phyloP scores from a whole-genome alignment of 2,329 filamentous ascomycete species.

The Diaporthe sp. region DNA sequence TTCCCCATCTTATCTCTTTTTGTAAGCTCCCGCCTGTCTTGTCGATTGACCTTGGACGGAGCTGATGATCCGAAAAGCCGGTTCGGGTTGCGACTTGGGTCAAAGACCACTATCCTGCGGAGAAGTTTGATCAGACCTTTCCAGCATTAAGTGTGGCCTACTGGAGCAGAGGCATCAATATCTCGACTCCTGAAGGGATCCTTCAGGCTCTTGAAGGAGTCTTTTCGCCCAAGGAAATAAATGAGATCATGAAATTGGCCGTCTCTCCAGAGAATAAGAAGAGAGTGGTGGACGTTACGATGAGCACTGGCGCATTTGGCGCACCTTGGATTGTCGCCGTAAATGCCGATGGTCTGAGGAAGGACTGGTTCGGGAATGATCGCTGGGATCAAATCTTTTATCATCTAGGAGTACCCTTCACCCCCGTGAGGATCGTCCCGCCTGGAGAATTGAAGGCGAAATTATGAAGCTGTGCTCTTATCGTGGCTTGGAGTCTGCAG shows the following conservation, averaged over 20 bases:
- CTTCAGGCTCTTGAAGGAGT: neutral
- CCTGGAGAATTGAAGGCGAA: neutral
- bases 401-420: neutral
- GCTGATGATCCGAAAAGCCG: conserved; percentile 49
- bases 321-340: neutral
- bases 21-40: neutral
- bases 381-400: conserved; percentile 8
- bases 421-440: neutral
- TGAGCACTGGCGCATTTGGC: neutral
- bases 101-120: conserved; percentile 2
- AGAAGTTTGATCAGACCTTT: conserved; percentile 1
- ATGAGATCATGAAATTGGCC: conserved; percentile 1
- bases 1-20: conserved; percentile 6
- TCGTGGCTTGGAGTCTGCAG: neutral
- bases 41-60: neutral
- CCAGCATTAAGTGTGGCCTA: neutral
- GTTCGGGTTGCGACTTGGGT: conserved; percentile 1
- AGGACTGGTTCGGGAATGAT: conserved; percentile 8
- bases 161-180: neutral
- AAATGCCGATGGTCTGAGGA: neutral
- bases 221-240: neutral
- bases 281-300: neutral
- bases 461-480: neutral
- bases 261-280: neutral
- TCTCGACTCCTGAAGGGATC: neutral